Percentiles rank a stretch among this genome's conserved stretches.
phyloP scores from a whole-genome alignment of 495 filamentous ascomycete species.

The Rostrohypoxylon terebratum region DNA sequence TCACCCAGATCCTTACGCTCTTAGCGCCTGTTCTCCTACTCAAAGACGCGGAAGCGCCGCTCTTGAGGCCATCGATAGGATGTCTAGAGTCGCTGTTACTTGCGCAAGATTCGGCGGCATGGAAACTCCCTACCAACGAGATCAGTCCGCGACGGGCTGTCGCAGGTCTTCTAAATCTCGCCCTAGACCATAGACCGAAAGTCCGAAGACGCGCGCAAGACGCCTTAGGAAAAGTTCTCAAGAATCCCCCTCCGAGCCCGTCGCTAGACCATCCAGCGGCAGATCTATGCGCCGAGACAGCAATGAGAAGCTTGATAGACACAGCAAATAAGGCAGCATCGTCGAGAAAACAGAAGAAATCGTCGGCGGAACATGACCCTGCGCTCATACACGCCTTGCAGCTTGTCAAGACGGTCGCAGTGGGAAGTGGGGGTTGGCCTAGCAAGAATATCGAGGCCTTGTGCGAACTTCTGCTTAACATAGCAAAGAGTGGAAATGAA shows the following conservation, averaged over 20 bases:
- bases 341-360: slow-evolving; percentile 75
- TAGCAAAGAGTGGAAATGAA: slow-evolving; percentile 88
- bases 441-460: slow-evolving; percentile 92
- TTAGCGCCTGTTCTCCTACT: slow-evolving; percentile 85
- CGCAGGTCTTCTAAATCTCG: slow-evolving; percentile 84
- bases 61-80: slow-evolving; percentile 89
- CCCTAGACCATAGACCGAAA: slow-evolving; percentile 91
- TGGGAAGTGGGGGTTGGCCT: slow-evolving; percentile 93
- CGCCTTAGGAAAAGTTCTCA: slow-evolving; percentile 82
- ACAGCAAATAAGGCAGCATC: slow-evolving; percentile 70
- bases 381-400: slow-evolving; percentile 90
- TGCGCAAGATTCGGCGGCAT: slow-evolving; percentile 86
- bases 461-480: slow-evolving; percentile 87
- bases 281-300: slow-evolving; percentile 94
- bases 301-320: slow-evolving; percentile 78
- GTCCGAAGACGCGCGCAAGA: slow-evolving; percentile 95
- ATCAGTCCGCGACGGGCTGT: slow-evolving; percentile 90
- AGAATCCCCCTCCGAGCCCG: slow-evolving; percentile 86
- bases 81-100: slow-evolving; percentile 88
- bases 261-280: slow-evolving; percentile 92
- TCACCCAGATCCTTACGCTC: slow-evolving; percentile 88
- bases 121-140: slow-evolving; percentile 84
- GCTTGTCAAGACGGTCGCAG: slow-evolving; percentile 86
- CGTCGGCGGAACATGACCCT: slow-evolving; percentile 75
- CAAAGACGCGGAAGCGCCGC: slow-evolving; percentile 85